Evolutionary conservation across 257 asterid genomes (phyloP), one percentile per base, ranked within the genome.

Genomic region (Oldenlandia corymbosa): DNA sequence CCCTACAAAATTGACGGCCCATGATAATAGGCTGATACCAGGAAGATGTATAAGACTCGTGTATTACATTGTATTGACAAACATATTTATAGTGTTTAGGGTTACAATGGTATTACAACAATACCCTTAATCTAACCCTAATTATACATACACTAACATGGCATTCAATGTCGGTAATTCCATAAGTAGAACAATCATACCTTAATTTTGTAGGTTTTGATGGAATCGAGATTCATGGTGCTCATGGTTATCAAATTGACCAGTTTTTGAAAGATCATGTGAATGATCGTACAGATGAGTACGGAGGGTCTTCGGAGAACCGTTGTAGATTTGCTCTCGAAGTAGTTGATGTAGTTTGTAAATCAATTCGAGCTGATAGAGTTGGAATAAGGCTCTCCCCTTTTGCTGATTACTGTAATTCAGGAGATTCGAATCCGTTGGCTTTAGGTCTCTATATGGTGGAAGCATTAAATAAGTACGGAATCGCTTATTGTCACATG

Each of bases 171-270:
- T n/a, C n/a, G n/a, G n/a, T n/a, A n/a, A n/a, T n/a, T n/a, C n/a
- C n/a, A n/a, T n/a, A n/a, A n/a, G n/a, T n/a, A n/a, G n/a, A n/a
- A n/a, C n/a, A n/a, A n/a, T n/a, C n/a, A n/a, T n/a, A 5, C 2
- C 2, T 70, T 51, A 11, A 32, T 11, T 50, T 47, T 14, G n/a
- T 73, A 86, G 95, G 91, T 14, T 84, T 89, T 28, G 95, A 89
- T 58, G 95, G 97, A 61, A 70, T 89, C n/a, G 94, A 89, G 78
- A 70, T 90, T 68, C 95, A 87, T 4, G 94, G 91, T 5, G 95
- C 91, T 10, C 81, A 83, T 10, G 91, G 94, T 21, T 89, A 78
- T 31, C 77, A 81, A 32, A 71, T 87, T n/a, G 97, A 86, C 54
- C 88, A 89, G 67, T 88, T 89, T 62, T 12, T 84, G 60, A 89